Conservation (phyloP, 1,284 basidiomycete species). For the Ustilago tritici region DNA sequence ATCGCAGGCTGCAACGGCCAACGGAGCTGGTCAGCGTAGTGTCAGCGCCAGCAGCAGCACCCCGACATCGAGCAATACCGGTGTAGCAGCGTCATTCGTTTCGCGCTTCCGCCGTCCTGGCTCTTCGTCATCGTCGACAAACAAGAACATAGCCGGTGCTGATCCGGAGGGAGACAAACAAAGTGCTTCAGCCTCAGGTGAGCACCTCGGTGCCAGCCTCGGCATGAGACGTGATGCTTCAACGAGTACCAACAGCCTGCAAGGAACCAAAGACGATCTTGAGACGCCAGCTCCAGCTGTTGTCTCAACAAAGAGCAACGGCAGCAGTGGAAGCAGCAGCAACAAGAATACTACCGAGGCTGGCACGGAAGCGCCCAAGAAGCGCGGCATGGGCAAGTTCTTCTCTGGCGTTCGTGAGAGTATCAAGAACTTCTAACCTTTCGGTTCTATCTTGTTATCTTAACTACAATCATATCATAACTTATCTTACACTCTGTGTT, state of each 20-base stretch:
- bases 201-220: background rate
- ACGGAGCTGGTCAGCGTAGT: slow-evolving; percentile 30
- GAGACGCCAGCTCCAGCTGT: background rate
- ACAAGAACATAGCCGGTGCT: slow-evolving; percentile 1
- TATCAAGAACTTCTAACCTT: slow-evolving; percentile 41
- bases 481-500: background rate
- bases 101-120: slow-evolving; percentile 49
- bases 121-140: slow-evolving; percentile 42
- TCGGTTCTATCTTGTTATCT: background rate
- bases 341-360: slow-evolving; percentile 5
- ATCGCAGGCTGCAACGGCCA: background rate
- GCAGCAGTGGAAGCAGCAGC: slow-evolving; percentile 6
- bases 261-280: slow-evolving; percentile 3
- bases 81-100: slow-evolving; percentile 39
- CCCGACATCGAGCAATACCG: slow-evolving; percentile 25
- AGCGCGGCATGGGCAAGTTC: slow-evolving; percentile 50
- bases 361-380: slow-evolving; percentile 21
- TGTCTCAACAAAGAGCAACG: slow-evolving; percentile 12
- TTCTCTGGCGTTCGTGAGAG: slow-evolving; percentile 45
- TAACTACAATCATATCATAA: background rate
- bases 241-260: slow-evolving; percentile 39
- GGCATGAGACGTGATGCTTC: slow-evolving; percentile 36
- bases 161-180: background rate
- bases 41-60: slow-evolving; percentile 26
- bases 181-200: background rate